Conservation (phyloP, 176 grass and related monocot species). For the Avena insularis region DNA sequence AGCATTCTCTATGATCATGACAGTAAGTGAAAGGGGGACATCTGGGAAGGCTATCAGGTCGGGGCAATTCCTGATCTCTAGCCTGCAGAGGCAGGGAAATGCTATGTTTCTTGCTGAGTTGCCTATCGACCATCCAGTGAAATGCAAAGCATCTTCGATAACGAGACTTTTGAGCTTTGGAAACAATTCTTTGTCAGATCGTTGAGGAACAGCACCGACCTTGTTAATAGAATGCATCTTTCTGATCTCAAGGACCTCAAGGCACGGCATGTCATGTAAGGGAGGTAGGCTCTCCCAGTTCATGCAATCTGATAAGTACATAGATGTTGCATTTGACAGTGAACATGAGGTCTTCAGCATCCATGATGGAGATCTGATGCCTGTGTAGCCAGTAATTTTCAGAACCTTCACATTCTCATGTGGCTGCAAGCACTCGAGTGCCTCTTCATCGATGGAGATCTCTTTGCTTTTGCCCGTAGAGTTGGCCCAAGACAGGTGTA, state of each 20-base stretch:
- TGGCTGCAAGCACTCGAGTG: slow-evolving; percentile 48
- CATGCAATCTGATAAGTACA: slow-evolving; percentile 37
- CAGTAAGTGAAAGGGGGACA: slow-evolving; percentile 36
- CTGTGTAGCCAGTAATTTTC: slow-evolving; percentile 34
- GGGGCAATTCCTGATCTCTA: slow-evolving; percentile 53
- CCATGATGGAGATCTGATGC: slow-evolving; percentile 37
- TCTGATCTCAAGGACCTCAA: slow-evolving; percentile 54
- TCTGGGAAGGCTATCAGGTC: slow-evolving; percentile 40
- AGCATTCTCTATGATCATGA: slow-evolving; percentile 28
- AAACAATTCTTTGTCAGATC: slow-evolving; percentile 34
- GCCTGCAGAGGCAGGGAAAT: slow-evolving; percentile 48
- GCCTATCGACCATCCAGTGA: slow-evolving; percentile 45
- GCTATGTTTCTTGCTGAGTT: not conserved
- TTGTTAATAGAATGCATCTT: slow-evolving; percentile 40
- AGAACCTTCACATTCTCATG: slow-evolving; percentile 33
- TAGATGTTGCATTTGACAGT: slow-evolving; percentile 19
- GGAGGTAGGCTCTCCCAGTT: slow-evolving; percentile 48
- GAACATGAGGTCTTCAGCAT: slow-evolving; percentile 22
- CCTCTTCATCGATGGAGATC: slow-evolving; percentile 28
- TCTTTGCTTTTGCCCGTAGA: slow-evolving; percentile 23
- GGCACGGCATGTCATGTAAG: slow-evolving; percentile 22
- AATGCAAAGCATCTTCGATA: slow-evolving; percentile 25
- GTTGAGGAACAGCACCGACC: slow-evolving; percentile 23
- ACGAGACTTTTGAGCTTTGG: slow-evolving; percentile 49
- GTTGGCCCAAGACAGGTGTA: slow-evolving; percentile 42